Percentiles rank a stretch among this genome's conserved stretches.
Conservation (phyloP, 2,329 filamentous ascomycete species). For the Fusarium nodosum region DNA sequence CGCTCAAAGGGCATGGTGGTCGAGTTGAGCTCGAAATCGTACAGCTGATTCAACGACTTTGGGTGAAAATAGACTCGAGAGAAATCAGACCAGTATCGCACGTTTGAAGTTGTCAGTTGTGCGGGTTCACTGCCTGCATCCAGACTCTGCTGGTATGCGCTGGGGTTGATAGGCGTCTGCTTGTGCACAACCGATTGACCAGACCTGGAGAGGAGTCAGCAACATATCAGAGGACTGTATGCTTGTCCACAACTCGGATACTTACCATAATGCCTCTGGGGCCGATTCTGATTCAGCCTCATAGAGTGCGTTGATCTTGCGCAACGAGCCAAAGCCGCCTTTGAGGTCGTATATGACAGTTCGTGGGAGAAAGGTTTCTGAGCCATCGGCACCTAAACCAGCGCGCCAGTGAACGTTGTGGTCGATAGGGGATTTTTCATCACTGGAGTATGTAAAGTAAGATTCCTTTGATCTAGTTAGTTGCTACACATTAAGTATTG, state of each 20-base stretch:
- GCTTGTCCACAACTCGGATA: not conserved
- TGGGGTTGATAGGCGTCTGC: slow-evolving; percentile 75
- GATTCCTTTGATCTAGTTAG: slow-evolving; percentile 75
- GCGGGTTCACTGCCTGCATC: slow-evolving; percentile 78
- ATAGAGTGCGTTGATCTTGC: slow-evolving; percentile 90
- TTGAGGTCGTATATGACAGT: slow-evolving; percentile 96
- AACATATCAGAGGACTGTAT: not conserved
- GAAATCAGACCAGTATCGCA: slow-evolving; percentile 98
- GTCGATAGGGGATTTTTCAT: slow-evolving; percentile 54
- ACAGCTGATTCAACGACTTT: slow-evolving; percentile 85
- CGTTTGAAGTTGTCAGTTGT: slow-evolving; percentile 74
- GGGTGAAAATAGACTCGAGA: slow-evolving; percentile 94
- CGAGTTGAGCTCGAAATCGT: slow-evolving; percentile 88
- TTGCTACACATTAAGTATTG: not conserved
- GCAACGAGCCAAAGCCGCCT: slow-evolving; percentile 88
- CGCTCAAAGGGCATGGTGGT: slow-evolving; percentile 88
- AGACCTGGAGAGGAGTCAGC: slow-evolving; percentile 62
- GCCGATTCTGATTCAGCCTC: slow-evolving; percentile 63
- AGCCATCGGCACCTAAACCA: slow-evolving; percentile 84
- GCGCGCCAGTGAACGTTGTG: slow-evolving; percentile 86
- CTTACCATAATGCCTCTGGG: slow-evolving; percentile 54
- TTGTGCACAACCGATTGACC: slow-evolving; percentile 77
- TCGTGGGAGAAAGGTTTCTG: slow-evolving; percentile 92
- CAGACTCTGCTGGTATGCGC: slow-evolving; percentile 83
- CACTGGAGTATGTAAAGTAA: slow-evolving; percentile 87